Percentiles rank a stretch among this genome's conserved stretches.
These are phyloP conservation scores for Paramyrothecium roridum DNA, from an alignment of 2,329 filamentous ascomycete species.

Conservation along the genomic window DNA sequence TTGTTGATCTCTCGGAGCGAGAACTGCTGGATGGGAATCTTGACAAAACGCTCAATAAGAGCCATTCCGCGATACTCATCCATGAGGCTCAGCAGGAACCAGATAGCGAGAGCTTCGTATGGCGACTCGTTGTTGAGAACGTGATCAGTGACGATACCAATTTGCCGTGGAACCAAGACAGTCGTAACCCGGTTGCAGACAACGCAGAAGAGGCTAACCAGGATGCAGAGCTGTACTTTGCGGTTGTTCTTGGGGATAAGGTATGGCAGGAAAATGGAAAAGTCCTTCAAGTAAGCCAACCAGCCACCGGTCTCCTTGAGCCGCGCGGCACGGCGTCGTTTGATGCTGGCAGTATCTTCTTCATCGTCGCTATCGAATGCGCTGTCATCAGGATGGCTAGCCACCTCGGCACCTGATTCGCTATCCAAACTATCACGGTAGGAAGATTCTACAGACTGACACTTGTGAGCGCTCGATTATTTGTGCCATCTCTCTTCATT, in stretches of 20 bases:
- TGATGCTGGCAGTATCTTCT: conserved; percentile 17
- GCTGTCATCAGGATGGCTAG: neutral
- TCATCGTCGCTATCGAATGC: conserved; percentile 13
- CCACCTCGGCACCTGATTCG: neutral
- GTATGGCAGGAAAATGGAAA: conserved; percentile 24
- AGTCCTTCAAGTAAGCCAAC: conserved; percentile 25
- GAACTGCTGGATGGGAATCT: conserved; percentile 31
- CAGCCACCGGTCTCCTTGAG: conserved; percentile 25
- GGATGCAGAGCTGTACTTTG: conserved; percentile 24
- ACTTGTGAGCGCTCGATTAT: neutral
- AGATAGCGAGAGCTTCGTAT: conserved; percentile 12
- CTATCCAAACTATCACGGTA: neutral
- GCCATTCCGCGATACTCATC: conserved; percentile 7
- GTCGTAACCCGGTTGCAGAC: conserved; percentile 19
- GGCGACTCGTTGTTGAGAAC: conserved; percentile 16
- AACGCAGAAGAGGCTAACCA: conserved; percentile 18
- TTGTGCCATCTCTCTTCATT: neutral
- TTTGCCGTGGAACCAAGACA: conserved; percentile 26
- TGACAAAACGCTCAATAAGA: conserved; percentile 18
- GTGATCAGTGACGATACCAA: conserved; percentile 26
- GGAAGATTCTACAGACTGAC: conserved; percentile 1
- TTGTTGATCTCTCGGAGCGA: conserved; percentile 54
- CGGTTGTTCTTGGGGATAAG: conserved; percentile 24
- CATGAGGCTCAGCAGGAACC: conserved; percentile 11
- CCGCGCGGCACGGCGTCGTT: conserved; percentile 19